Evolutionary conservation across 2,329 filamentous ascomycete species (phyloP).

Genomic region (Thermoascus crustaceus): DNA sequence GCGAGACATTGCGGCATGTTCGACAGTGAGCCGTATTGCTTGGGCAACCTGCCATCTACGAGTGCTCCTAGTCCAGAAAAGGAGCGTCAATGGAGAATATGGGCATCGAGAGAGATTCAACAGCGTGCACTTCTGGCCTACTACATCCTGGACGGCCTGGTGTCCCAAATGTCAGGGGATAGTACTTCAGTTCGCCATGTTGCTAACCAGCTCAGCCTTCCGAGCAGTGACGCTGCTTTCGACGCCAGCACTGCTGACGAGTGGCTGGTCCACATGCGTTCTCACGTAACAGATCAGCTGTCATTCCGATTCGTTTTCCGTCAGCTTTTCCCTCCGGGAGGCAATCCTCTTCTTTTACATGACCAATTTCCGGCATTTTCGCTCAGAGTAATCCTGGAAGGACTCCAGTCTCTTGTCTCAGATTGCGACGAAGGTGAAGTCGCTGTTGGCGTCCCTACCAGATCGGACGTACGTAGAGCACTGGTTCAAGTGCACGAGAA

Average conservation of each 20-base stretch:
- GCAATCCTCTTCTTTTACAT: slow-evolving; percentile 21
- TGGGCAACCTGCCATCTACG: slow-evolving; percentile 25
- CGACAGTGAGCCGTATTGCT: slow-evolving; percentile 27
- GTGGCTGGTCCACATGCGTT: slow-evolving; percentile 32
- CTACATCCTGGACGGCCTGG: slow-evolving; percentile 38
- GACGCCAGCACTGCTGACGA: slow-evolving; percentile 34
- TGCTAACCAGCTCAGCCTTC: slow-evolving; percentile 33
- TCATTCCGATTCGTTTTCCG: slow-evolving; percentile 36
- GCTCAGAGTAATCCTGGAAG: slow-evolving; percentile 37
- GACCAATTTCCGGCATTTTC: slow-evolving; percentile 34
- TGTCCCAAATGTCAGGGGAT: slow-evolving; percentile 38
- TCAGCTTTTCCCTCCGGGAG: slow-evolving; percentile 29
- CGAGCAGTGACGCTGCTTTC: slow-evolving; percentile 34
- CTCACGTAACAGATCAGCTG: slow-evolving; percentile 21
- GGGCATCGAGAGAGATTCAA: slow-evolving; percentile 39
- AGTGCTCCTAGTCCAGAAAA: slow-evolving; percentile 28
- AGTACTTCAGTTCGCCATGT: slow-evolving; percentile 36
- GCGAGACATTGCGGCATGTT: slow-evolving; percentile 39
- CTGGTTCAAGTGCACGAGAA: slow-evolving; percentile 33
- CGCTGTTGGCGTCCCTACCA: slow-evolving; percentile 33
- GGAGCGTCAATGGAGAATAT: slow-evolving; percentile 34
- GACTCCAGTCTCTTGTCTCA: slow-evolving; percentile 36
- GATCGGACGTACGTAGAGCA: slow-evolving; percentile 31
- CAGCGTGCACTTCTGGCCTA: slow-evolving; percentile 38
- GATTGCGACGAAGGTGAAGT: slow-evolving; percentile 32